A percentile compares a stretch with the other conserved stretches of the same genome.
These are phyloP conservation scores for Fomes fomentarius DNA, from an alignment of 1,284 basidiomycete genomes.

Conservation along the genomic window DNA sequence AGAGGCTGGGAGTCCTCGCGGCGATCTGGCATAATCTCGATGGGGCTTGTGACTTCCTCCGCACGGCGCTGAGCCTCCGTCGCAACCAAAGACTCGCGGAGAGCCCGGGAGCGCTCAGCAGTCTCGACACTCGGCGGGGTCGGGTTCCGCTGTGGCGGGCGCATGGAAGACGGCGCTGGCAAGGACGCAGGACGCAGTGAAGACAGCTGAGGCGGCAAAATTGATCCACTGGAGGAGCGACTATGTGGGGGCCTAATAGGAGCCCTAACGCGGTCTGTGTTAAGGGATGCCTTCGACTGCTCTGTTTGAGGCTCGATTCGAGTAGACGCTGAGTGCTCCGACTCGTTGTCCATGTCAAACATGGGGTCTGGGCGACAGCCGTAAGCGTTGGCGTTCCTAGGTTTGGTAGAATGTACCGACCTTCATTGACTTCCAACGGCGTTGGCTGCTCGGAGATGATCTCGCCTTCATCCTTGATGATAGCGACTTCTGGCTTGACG, in stretches of 20 bases:
- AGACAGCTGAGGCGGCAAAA: conserved; percentile 58
- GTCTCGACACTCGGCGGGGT: conserved; percentile 10
- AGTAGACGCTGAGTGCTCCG: conserved; percentile 17
- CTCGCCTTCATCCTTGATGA: conserved; percentile 39
- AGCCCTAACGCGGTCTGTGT: conserved; percentile 21
- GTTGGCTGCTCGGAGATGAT: conserved; percentile 5
- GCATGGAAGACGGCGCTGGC: conserved; percentile 54
- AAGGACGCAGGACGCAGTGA: conserved; percentile 69
- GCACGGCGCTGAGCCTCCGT: conserved; percentile 7
- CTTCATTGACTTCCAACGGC: conserved; percentile 24
- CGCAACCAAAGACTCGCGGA: conserved; percentile 25
- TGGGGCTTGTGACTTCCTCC: conserved; percentile 11
- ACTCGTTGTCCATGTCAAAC: conserved; percentile 66
- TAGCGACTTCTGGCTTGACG: conserved; percentile 56
- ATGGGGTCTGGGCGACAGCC: conserved; percentile 54
- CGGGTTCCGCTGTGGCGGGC: conserved; percentile 17
- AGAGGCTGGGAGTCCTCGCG: conserved; percentile 12
- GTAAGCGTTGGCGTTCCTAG: conserved; percentile 6
- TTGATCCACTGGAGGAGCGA: conserved; percentile 36
- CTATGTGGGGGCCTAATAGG: conserved; percentile 29
- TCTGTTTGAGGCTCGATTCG: conserved; percentile 15
- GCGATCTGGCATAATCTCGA: conserved; percentile 7
- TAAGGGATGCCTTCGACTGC: conserved; percentile 20
- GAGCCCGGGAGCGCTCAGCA: conserved; percentile 26
- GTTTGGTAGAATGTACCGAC: conserved; percentile 24